phyloP scores from a whole-genome alignment of 352 stramenopile species.

The Globisporangium emineosum region DNA sequence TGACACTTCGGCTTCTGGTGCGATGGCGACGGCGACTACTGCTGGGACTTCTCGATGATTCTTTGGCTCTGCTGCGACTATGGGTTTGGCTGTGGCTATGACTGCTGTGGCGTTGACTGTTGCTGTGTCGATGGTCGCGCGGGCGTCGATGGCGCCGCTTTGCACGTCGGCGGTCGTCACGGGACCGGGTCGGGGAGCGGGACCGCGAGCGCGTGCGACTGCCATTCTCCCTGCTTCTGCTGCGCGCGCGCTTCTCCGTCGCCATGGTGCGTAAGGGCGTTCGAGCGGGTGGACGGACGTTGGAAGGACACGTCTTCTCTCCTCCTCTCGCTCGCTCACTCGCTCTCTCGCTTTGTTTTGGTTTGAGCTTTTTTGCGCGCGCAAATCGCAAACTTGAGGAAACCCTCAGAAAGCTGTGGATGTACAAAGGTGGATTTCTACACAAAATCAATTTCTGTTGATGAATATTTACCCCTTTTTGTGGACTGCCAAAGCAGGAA shows the following conservation, averaged over 20 bases:
- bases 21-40: slow-evolving; percentile 6
- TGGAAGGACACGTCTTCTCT: no score
- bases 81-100: background rate
- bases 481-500: no score
- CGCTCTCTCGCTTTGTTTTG: no score
- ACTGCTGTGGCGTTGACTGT: slow-evolving; percentile 5
- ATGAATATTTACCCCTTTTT: no score
- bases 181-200: background rate
- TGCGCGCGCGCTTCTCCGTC: slow-evolving; percentile 10
- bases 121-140: slow-evolving; percentile 1
- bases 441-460: no score
- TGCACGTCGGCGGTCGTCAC: slow-evolving; percentile 3
- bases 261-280: background rate
- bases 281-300: background rate
- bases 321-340: no score
- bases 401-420: no score
- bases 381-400: no score
- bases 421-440: no score
- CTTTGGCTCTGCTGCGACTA: slow-evolving; percentile 1
- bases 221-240: slow-evolving; percentile 4
- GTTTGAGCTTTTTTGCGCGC: no score
- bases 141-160: slow-evolving; percentile 2
- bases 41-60: slow-evolving; percentile 1
- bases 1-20: slow-evolving; percentile 5
- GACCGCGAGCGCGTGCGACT: slow-evolving; percentile 1